These are phyloP conservation scores for Russula emetica DNA, from an alignment of 768 basidiomycete species.

Conservation along the genomic window DNA sequence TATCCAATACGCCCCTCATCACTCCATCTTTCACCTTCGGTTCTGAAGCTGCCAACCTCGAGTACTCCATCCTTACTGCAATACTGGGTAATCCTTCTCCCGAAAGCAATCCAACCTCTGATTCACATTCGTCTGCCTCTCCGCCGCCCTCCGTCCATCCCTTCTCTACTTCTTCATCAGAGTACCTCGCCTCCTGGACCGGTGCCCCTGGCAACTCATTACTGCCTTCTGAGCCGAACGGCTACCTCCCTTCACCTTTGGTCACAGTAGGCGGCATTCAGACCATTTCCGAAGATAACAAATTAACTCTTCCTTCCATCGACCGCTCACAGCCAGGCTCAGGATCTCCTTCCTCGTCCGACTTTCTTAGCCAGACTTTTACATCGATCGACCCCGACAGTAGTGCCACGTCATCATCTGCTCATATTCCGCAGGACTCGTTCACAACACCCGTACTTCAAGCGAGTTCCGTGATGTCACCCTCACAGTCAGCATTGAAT, in stretches of 20 bases:
- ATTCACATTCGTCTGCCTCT: constrained; percentile 27
- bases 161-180: constrained; percentile 11
- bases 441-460: neutral
- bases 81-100: constrained; percentile 59
- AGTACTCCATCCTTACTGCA: constrained; percentile 90
- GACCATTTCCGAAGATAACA: constrained; percentile 12
- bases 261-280: constrained; percentile 1
- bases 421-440: constrained; percentile 10
- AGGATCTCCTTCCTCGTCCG: constrained; percentile 10
- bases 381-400: constrained; percentile 11
- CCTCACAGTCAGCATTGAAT: constrained; percentile 12
- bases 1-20: constrained; percentile 54
- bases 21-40: constrained; percentile 65
- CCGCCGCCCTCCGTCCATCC: constrained; percentile 21
- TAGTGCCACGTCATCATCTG: constrained; percentile 8
- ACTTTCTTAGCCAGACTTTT: constrained; percentile 21
- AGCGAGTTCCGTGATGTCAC: constrained; percentile 3
- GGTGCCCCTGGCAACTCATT: constrained; percentile 7
- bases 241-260: constrained; percentile 19
- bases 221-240: constrained; percentile 9
- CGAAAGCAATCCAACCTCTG: constrained; percentile 16
- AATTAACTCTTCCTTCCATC: constrained; percentile 4
- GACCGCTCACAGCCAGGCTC: constrained; percentile 12
- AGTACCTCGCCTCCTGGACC: constrained; percentile 22
- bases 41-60: constrained; percentile 87